phyloP scores from a whole-genome alignment of 2,329 filamentous ascomycete genomes.

The Fusarium sp. region DNA sequence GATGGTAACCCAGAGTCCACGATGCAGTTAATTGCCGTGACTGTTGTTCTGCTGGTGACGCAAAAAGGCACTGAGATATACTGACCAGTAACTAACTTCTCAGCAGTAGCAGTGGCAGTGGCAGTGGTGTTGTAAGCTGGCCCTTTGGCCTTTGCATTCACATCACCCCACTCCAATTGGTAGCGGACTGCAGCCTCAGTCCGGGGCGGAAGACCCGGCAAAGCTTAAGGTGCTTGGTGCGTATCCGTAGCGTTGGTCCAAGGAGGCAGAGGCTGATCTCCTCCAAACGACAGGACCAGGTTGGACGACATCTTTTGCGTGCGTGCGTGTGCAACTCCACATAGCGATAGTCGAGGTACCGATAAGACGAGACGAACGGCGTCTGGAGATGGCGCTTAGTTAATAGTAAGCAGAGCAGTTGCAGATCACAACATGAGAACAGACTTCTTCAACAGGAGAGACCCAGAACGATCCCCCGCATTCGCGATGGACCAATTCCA shows the following conservation, averaged over 20 bases:
- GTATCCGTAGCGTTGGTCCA: not conserved
- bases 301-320: not conserved
- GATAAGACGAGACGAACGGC: conserved; percentile 26
- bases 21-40: not conserved
- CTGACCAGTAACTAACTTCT: conserved; percentile 8
- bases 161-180: conserved; percentile 31
- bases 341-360: not conserved
- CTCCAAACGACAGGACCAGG: too few relatives aligned
- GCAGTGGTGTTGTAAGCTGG: conserved; percentile 16
- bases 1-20: conserved; percentile 28
- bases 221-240: conserved; percentile 31
- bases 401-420: not conserved
- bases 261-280: too few relatives aligned
- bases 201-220: conserved; percentile 47
- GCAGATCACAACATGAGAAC: conserved; percentile 17
- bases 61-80: conserved; percentile 6
- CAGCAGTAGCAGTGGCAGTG: not conserved
- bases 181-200: conserved; percentile 16
- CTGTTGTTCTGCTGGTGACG: conserved; percentile 8
- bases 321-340: too few relatives aligned
- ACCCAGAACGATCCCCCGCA: conserved; percentile 32
- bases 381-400: conserved; percentile 28
- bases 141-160: conserved; percentile 5
- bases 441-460: not conserved
- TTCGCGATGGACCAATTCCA: conserved; percentile 33